Evolutionary conservation across 129 eudicot species (phyloP).

Genomic region (Silybum marianum): DNA sequence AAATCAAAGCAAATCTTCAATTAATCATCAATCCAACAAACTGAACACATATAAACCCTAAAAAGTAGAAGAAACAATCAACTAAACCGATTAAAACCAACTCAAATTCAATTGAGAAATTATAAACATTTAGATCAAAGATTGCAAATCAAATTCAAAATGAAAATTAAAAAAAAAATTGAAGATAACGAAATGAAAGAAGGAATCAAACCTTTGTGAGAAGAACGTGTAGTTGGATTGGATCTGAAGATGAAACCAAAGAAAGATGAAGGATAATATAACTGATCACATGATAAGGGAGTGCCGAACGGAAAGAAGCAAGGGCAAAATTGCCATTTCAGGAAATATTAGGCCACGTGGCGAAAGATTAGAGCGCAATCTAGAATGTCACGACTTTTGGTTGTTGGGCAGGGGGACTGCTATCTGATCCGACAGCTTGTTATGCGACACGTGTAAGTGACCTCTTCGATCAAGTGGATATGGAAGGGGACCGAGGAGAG

Average conservation of each 20-base stretch:
- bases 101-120: neutral
- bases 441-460: conserved; percentile 24
- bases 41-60: conserved; percentile 15
- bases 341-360: conserved; percentile 36
- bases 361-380: conserved; percentile 38
- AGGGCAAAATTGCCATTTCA: conserved; percentile 42
- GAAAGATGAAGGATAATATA: conserved; percentile 31
- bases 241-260: conserved; percentile 47
- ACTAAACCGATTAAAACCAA: neutral
- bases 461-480: neutral
- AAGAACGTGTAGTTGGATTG: conserved; percentile 11
- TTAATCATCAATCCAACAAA: conserved; percentile 10
- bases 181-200: neutral
- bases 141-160: neutral
- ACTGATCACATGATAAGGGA: conserved; percentile 56
- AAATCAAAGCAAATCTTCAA: conserved; percentile 2
- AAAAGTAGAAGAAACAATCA: neutral
- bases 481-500: neutral
- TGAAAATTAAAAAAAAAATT: neutral
- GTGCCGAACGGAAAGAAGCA: conserved; percentile 44
- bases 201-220: conserved; percentile 43
- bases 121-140: conserved; percentile 24
- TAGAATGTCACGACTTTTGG: conserved; percentile 48
- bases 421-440: conserved; percentile 31
- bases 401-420: conserved; percentile 21